phyloP scores from a whole-genome alignment of 225 moss, liverwort and hornwort species.

The Physcomitrellopsis africana region DNA sequence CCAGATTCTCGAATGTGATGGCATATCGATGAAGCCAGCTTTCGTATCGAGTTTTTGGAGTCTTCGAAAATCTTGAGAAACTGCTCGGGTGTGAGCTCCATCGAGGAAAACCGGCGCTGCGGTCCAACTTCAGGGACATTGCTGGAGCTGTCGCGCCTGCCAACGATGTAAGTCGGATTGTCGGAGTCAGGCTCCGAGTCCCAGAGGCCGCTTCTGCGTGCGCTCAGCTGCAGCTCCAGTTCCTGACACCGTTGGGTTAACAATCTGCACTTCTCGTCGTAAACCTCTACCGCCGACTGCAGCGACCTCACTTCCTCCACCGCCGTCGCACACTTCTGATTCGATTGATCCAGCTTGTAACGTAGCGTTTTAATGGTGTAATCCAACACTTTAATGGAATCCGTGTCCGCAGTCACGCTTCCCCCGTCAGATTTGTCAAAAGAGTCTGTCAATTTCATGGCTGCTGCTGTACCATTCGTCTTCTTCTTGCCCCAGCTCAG shows the following conservation, averaged over 20 bases:
- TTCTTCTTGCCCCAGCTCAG: slow-evolving; percentile 50
- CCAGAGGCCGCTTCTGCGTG: slow-evolving; percentile 32
- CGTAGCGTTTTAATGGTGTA: slow-evolving; percentile 52
- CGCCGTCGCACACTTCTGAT: slow-evolving; percentile 36
- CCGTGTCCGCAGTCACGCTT: slow-evolving; percentile 32
- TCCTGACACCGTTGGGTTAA: slow-evolving; percentile 41
- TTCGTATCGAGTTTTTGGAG: slow-evolving; percentile 37
- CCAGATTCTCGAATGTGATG: slow-evolving; percentile 45
- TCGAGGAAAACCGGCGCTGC: not conserved
- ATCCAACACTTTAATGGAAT: slow-evolving; percentile 52
- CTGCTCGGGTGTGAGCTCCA: slow-evolving; percentile 36
- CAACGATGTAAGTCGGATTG: slow-evolving; percentile 13
- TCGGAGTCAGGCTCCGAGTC: slow-evolving; percentile 21
- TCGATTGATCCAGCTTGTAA: slow-evolving; percentile 48
- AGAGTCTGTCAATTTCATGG: slow-evolving; percentile 27
- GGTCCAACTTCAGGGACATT: not conserved
- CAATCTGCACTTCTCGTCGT: slow-evolving; percentile 34
- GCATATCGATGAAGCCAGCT: slow-evolving; percentile 35
- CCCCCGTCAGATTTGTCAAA: slow-evolving; percentile 32
- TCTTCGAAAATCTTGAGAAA: slow-evolving; percentile 47
- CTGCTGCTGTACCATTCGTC: not conserved
- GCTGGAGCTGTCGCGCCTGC: slow-evolving; percentile 9
- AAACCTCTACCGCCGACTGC: slow-evolving; percentile 36
- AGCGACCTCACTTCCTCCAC: slow-evolving; percentile 40
- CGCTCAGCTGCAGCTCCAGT: slow-evolving; percentile 36